Conservation (phyloP, 768 basidiomycete genomes). For the Lactarius sp. region DNA sequence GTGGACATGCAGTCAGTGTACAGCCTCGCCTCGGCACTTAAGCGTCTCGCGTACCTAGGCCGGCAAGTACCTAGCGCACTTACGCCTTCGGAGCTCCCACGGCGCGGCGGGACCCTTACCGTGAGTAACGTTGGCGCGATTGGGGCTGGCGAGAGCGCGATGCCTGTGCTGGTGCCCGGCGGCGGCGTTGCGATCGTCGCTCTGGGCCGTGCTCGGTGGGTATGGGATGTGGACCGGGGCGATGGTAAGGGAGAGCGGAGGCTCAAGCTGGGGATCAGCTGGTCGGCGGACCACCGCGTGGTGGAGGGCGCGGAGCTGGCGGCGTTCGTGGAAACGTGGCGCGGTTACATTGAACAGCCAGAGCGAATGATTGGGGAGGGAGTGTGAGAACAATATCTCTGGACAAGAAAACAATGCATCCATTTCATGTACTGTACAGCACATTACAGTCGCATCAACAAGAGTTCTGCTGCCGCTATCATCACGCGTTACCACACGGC, state of each 20-base stretch:
- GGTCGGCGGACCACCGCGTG: constrained; percentile 84
- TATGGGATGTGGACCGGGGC: constrained; percentile 58
- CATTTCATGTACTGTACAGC: neutral
- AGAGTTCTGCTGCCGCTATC: neutral
- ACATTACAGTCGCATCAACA: neutral
- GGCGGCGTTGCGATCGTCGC: constrained; percentile 86
- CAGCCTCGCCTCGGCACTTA: constrained; percentile 54
- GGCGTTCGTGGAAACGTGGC: constrained; percentile 84
- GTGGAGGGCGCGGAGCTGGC: constrained; percentile 88
- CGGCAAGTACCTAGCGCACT: constrained; percentile 63
- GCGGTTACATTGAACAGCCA: constrained; percentile 72
- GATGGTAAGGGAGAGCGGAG: constrained; percentile 47
- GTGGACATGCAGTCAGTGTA: constrained; percentile 56
- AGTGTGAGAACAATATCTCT: constrained; percentile 28
- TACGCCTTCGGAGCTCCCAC: constrained; percentile 64
- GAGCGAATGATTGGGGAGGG: constrained; percentile 57
- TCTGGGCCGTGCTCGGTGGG: constrained; percentile 73
- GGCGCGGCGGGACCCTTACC: constrained; percentile 70
- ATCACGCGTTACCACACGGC: too few relatives aligned
- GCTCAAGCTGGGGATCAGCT: constrained; percentile 62
- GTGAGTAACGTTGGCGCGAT: constrained; percentile 80
- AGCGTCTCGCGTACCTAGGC: constrained; percentile 57
- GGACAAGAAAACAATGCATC: too few relatives aligned
- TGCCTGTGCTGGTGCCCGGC: constrained; percentile 73
- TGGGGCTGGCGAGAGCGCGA: constrained; percentile 65